These are phyloP conservation scores for Pichia sp. DNA, from an alignment of 1,139 yeast species.

Conservation along the genomic window DNA sequence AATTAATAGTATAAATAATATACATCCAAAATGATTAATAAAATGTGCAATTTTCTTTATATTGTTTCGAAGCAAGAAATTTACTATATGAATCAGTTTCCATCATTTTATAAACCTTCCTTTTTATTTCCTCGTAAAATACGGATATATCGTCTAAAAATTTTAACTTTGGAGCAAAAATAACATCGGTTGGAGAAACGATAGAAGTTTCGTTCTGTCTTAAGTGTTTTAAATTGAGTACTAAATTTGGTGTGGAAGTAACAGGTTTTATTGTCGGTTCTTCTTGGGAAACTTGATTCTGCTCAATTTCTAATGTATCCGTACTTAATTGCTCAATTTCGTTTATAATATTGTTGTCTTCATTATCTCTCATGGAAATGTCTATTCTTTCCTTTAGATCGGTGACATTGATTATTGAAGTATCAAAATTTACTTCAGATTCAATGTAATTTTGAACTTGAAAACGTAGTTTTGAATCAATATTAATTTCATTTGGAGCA, in stretches of 20 bases:
- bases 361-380: neutral
- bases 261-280: neutral
- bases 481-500: slow-evolving; percentile 67
- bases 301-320: too few relatives aligned
- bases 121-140: slow-evolving; percentile 38
- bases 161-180: slow-evolving; percentile 29
- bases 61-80: slow-evolving; percentile 43
- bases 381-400: slow-evolving; percentile 6
- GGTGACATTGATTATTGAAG: slow-evolving; percentile 1
- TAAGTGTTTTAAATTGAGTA: slow-evolving; percentile 7
- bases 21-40: too few relatives aligned
- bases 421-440: slow-evolving; percentile 4
- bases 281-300: neutral
- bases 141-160: slow-evolving; percentile 34
- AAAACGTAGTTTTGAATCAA: slow-evolving; percentile 52
- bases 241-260: neutral
- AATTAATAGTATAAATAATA: too few relatives aligned
- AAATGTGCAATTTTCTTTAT: slow-evolving; percentile 21
- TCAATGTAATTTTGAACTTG: slow-evolving; percentile 34
- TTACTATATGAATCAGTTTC: slow-evolving; percentile 71
- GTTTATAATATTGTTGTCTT: neutral
- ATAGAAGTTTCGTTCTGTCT: slow-evolving; percentile 2
- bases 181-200: slow-evolving; percentile 23
- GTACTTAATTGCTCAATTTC: neutral
- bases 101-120: slow-evolving; percentile 55